phyloP scores from a whole-genome alignment of 495 filamentous ascomycete genomes.

The Aspergillus diversus region DNA sequence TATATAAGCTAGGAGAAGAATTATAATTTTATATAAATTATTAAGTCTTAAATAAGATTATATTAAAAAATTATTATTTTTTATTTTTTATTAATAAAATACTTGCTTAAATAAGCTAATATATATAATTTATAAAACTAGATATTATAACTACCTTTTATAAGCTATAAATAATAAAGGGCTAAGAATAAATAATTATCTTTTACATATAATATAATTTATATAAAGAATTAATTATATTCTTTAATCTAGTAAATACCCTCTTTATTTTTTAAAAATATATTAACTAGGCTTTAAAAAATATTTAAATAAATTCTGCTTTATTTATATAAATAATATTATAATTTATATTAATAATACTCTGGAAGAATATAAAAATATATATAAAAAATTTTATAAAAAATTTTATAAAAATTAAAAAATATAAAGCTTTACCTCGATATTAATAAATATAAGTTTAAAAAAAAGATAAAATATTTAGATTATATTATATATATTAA shows the following conservation, averaged over 20 bases:
- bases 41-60: slow-evolving; percentile 14
- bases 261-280: slow-evolving; percentile 7
- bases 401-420: slow-evolving; percentile 9
- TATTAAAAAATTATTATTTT: slow-evolving; percentile 6
- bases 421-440: not conserved
- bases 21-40: slow-evolving; percentile 18
- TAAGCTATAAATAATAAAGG: slow-evolving; percentile 9
- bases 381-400: slow-evolving; percentile 16
- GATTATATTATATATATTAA: slow-evolving; percentile 5
- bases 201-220: slow-evolving; percentile 14
- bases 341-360: slow-evolving; percentile 2
- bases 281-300: slow-evolving; percentile 13
- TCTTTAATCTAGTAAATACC: slow-evolving; percentile 10
- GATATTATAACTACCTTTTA: slow-evolving; percentile 8
- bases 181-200: slow-evolving; percentile 6
- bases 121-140: slow-evolving; percentile 11
- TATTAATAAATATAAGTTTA: slow-evolving; percentile 17
- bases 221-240: slow-evolving; percentile 12
- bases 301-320: slow-evolving; percentile 13
- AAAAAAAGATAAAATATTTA: not conserved
- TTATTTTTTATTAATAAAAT: not conserved
- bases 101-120: not conserved
- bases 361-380: slow-evolving; percentile 1
- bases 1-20: slow-evolving; percentile 32
- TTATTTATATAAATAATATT: slow-evolving; percentile 14